Percentiles rank a stretch among this genome's conserved stretches.
These are phyloP conservation scores for Saccharomyces hybrid DNA, from an alignment of 1,139 yeast species.

Conservation along the genomic window DNA sequence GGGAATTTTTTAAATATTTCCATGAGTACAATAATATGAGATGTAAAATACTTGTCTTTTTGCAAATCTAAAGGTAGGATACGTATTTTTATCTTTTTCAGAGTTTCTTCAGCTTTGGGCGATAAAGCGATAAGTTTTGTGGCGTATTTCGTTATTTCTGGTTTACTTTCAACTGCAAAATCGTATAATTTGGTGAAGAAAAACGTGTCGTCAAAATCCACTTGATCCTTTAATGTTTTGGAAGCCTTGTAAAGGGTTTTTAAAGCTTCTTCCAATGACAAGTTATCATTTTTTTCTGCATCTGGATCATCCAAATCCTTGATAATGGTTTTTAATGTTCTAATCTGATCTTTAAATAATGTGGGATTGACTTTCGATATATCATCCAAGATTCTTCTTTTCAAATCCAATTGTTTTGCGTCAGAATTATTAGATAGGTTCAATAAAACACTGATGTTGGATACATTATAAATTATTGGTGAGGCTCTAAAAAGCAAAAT, in stretches of 20 bases:
- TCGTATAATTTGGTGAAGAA: constrained; percentile 39
- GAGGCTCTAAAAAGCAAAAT: constrained; percentile 57
- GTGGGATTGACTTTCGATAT: constrained; percentile 59
- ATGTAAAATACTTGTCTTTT: constrained; percentile 36
- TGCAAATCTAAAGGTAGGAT: constrained; percentile 48
- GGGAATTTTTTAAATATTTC: constrained; percentile 54
- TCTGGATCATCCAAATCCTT: constrained; percentile 28
- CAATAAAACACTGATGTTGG: constrained; percentile 52
- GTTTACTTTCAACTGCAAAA: constrained; percentile 47
- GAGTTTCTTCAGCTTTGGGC: constrained; percentile 36
- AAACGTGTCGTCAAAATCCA: constrained; percentile 26
- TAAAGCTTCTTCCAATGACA: constrained; percentile 36
- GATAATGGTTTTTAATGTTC: constrained; percentile 41
- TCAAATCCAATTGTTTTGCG: constrained; percentile 35
- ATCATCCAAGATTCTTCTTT: constrained; percentile 44
- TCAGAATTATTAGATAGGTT: constrained; percentile 38
- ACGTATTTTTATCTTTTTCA: constrained; percentile 36
- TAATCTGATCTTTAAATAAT: constrained; percentile 54
- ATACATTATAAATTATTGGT: constrained; percentile 54
- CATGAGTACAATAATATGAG: constrained; percentile 55
- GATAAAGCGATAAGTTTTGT: constrained; percentile 50
- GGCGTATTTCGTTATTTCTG: constrained; percentile 60
- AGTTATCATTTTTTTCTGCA: constrained; percentile 19
- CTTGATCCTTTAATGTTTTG: constrained; percentile 31
- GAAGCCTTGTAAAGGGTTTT: constrained; percentile 57